Base-by-base conservation (phyloP, 345 rosid species). In the Eucalyptus decipiens region DNA sequence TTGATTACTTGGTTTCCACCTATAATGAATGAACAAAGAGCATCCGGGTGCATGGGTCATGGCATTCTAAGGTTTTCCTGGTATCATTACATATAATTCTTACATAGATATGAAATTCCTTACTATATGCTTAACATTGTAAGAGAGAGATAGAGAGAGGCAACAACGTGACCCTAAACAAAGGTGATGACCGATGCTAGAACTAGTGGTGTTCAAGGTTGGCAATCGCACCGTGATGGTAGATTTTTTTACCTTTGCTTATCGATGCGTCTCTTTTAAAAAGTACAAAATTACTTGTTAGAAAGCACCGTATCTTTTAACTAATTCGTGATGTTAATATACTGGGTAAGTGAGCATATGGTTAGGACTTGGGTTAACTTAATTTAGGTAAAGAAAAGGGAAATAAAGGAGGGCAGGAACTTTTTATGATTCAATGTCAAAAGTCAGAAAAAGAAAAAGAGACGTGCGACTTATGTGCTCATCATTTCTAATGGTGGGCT, bases 171-270 rank as follows among this genome's bases (percentile, higher is more conserved):
- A 76, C 8, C 28, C 16, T 43, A 76, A 76, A 19, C 45, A 76
- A 3, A 76, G 4, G 15, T 6, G 28, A 37, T 21, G 28, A 11
- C 16, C 14, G 3, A 11, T 7, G 16, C 2, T 10, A 7, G 8
- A 76, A 40, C 15, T 11, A 37, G 5, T 5, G 2, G 3, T 11
- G 16, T 76, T 40, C 1, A 11, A 40, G 85, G 1, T 21, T 21
- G 3, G 9, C 2, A 5, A 23, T 40, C 8, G 0, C 9, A 21
- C 1, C 1, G 3, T 40, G 9, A 7, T 6, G 0, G 0, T 6
- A 43, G 9, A 4, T 12, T 2, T 40, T 40, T 76, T 40, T 23
- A 40, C 47, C 23, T 40, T 76, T 11, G 9, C 0, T 8, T 2
- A 6, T 37, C 2, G 2, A 19, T 4, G 5, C 45, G 1, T 37